These are phyloP conservation scores for Calonectria pauciramosa DNA, from an alignment of 2,329 filamentous ascomycete species.

Conservation along the genomic window DNA sequence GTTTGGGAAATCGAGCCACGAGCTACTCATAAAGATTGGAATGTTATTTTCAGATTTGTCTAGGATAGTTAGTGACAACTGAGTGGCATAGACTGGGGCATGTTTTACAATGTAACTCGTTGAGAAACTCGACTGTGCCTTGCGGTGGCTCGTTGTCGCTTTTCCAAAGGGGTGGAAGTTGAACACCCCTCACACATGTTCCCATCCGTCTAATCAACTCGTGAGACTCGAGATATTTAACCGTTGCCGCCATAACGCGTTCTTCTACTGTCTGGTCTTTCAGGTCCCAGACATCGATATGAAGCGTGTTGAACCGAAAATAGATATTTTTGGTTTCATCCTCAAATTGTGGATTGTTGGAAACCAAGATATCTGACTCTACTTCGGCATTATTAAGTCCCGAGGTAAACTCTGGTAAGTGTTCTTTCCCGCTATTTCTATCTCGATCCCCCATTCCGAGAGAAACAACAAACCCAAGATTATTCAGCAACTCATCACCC, in stretches of 20 bases:
- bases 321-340: constrained; percentile 47
- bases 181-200: neutral
- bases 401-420: neutral
- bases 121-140: neutral
- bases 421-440: neutral
- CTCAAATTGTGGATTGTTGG: neutral
- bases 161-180: neutral
- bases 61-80: neutral
- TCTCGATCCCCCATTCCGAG: constrained; percentile 5
- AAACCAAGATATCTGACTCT: neutral
- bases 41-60: neutral
- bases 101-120: neutral
- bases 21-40: neutral
- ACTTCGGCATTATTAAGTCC: constrained; percentile 19
- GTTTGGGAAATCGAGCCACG: neutral
- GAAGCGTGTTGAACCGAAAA: constrained; percentile 60
- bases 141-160: neutral
- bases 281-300: constrained; percentile 56
- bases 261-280: constrained; percentile 47
- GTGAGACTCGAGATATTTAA: neutral
- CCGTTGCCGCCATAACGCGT: constrained; percentile 37
- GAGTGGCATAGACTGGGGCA: neutral
- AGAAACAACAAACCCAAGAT: constrained; percentile 10
- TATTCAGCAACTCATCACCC: neutral
- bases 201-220: constrained; percentile 7